Base-by-base conservation (phyloP, 495 filamentous ascomycete species). In the Aspergillus heteromorphus region DNA sequence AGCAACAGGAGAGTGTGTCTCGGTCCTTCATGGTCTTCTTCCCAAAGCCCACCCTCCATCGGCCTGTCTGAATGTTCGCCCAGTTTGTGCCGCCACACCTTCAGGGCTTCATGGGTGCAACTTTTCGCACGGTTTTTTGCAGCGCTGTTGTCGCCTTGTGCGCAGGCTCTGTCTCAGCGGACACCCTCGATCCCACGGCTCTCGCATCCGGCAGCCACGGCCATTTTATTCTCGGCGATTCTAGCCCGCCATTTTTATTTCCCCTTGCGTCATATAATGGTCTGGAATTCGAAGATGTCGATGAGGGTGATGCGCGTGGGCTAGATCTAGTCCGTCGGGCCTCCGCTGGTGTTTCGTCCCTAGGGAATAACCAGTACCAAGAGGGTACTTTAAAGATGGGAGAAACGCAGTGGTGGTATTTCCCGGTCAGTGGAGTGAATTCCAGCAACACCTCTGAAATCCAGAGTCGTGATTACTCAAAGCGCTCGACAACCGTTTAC, bases 71-170 rank as follows among this genome's bases (percentile, higher is more conserved):
- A 30, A 56, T 49, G 47, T 62, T 68, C 65, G 88, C 88, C 85
- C 83, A 73, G 66, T 73, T 65, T 29, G 76, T 82, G 62, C 74
- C 81, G 58, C 81, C 80, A 64, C 81, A 78, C 56, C 72, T 87
- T 56, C 86, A 87, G 76, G 86, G 82, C 69, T 83, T 83, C 59
- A 71, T 91, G 58, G 81, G 78, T 66, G 85, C 86, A 63, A 85
- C 81, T 29, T 58, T 85, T 55, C 67, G 78, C 64, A 79, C 81
- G 38, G 79, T 80, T 27, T 64, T 79, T 41, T 60, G 84, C 30
- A 53, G 83, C 31, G 45, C 81, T 31, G 58, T 88, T 48, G 83
- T 82, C 61, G 65, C 73, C 30, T 62, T 88, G 20, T 76, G 21
- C 21, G 43, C 78, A 50, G 72, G 74, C 27, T 29, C 75, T 76